Base-by-base conservation (phyloP, 148 eudicot species). In the Cornus controversa region DNA sequence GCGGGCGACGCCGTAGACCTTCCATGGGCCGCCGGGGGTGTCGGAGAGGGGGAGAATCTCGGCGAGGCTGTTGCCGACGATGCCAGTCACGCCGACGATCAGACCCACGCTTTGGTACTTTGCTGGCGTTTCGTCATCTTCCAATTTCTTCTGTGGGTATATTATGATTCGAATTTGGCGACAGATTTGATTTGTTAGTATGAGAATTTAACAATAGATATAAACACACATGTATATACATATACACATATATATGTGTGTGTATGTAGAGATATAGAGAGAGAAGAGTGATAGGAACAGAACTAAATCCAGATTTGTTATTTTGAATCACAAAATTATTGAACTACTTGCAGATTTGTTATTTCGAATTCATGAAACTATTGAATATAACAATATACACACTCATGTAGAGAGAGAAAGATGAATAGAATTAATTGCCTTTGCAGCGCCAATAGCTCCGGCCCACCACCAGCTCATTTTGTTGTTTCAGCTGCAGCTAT, bases 401-500 rank as follows among this genome's bases (percentile, higher is more conserved):
- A 37, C 5, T 2, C 5, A 37, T 2, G 7, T 2, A 37, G 42
- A 37, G 42, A 18, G 25, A 13, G 24, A n/a, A 7, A 3, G 64
- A 18, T n/a, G n/a, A n/a, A n/a, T n/a, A 72, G 6, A 9, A 18
- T 11, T 18, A 37, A 24, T 58, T 69, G 70, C 78, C 82, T 66
- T 74, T 28, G 82, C 82, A 68, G 82, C 78, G 57, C 82, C 82
- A 29, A 80, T 69, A 2, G 82, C 82, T 58, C 82, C 82, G 23
- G 82, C 73, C 82, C 82, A 80, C 82, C 82, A 80, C 82, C 82
- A 80, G 78, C 82, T 80, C 82, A 75, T 80, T n/a, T 28, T 69
- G 28, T 45, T 18, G 71, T 9, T 20, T 66, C 18, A 5, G 37
- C 7, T 45, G 50, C 10, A 45, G 50, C 50, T 42, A 0, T 40